Evolutionary conservation across 2,329 filamentous ascomycete species (phyloP).

Genomic region (Phyllosticta paracitricarpa): DNA sequence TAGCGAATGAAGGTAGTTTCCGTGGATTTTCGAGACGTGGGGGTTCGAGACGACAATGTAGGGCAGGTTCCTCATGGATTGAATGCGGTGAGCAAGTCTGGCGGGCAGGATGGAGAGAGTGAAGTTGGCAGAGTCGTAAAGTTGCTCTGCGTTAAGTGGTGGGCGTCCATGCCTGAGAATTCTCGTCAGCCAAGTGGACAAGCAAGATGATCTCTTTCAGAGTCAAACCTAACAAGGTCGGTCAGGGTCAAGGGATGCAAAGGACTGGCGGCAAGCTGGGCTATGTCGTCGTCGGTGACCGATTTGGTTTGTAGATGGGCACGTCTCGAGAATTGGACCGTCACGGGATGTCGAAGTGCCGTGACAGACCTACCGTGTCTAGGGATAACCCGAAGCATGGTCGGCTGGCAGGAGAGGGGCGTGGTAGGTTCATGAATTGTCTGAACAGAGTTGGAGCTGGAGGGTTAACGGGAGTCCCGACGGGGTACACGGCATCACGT

Average conservation of each 20-base stretch:
- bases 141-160: slow-evolving; percentile 66
- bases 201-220: neutral
- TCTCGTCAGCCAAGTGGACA: neutral
- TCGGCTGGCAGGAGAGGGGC: neutral
- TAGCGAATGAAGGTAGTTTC: slow-evolving; percentile 89
- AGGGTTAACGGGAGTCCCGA: neutral
- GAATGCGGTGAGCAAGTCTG: slow-evolving; percentile 85
- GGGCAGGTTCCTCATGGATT: slow-evolving; percentile 83
- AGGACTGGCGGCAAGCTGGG: slow-evolving; percentile 63
- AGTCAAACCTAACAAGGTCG: slow-evolving; percentile 71
- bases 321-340: neutral
- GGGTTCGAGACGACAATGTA: slow-evolving; percentile 99
- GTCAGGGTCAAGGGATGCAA: slow-evolving; percentile 75
- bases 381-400: neutral
- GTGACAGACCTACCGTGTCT: neutral
- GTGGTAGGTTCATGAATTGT: neutral
- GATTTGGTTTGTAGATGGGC: slow-evolving; percentile 28
- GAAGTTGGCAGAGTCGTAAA: slow-evolving; percentile 90
- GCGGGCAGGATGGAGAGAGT: slow-evolving; percentile 86
- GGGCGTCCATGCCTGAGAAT: slow-evolving; percentile 60
- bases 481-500: neutral
- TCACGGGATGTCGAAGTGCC: neutral
- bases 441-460: neutral
- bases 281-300: slow-evolving; percentile 63
- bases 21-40: slow-evolving; percentile 87